A percentile compares a stretch with the other conserved stretches of the same genome.
These are phyloP conservation scores for Alloascoidea hylecoeti DNA, from an alignment of 805 yeast species.

Conservation along the genomic window DNA sequence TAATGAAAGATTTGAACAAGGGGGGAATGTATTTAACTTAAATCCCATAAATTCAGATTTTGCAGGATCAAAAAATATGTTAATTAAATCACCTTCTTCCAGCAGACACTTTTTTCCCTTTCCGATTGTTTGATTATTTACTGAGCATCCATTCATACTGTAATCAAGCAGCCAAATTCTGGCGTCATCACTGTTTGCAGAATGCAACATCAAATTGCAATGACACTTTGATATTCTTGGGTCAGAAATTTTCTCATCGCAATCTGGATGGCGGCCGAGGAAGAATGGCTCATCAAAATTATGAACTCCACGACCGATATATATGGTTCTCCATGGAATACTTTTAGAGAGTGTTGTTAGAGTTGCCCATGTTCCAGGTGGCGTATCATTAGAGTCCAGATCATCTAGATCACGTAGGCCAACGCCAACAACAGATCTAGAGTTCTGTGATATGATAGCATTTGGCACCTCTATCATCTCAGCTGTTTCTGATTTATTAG, in stretches of 20 bases:
- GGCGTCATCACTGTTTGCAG: slow-evolving; percentile 36
- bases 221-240: slow-evolving; percentile 76
- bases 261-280: slow-evolving; percentile 58
- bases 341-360: slow-evolving; percentile 37
- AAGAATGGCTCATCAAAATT: slow-evolving; percentile 33
- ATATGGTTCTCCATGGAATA: slow-evolving; percentile 29
- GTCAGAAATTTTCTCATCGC: slow-evolving; percentile 52
- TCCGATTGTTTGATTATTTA: slow-evolving; percentile 46
- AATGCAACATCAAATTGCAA: slow-evolving; percentile 23
- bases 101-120: slow-evolving; percentile 49
- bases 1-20: too few species aligned
- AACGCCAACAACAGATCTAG: too few species aligned
- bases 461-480: too few species aligned
- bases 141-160: slow-evolving; percentile 67
- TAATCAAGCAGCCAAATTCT: slow-evolving; percentile 72
- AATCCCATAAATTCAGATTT: slow-evolving; percentile 23
- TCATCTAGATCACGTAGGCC: slow-evolving; percentile 11
- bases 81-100: slow-evolving; percentile 50
- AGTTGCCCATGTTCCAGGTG: slow-evolving; percentile 50
- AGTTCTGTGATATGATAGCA: too few species aligned
- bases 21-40: too few species aligned
- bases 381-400: slow-evolving; percentile 16
- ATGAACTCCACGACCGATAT: slow-evolving; percentile 50
- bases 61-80: slow-evolving; percentile 47
- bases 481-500: slow-evolving; percentile 3